Evolutionary conservation across 129 eudicot species (phyloP), one percentile per base, ranked within the genome.

Genomic region (carrot (Daucus carota)): DNA sequence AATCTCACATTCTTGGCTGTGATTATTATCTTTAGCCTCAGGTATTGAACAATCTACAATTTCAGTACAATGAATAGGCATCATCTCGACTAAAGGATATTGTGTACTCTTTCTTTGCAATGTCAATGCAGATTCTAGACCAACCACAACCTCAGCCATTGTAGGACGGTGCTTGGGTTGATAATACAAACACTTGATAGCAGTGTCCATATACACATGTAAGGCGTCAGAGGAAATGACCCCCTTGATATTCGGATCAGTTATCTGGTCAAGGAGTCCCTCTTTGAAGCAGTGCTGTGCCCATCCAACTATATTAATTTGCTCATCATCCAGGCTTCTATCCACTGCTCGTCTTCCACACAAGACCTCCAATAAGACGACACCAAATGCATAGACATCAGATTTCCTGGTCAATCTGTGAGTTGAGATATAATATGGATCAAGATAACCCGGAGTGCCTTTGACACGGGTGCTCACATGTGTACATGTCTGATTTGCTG

Each of bases 271-370:
- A 1, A 54, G 28, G 63, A 54, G 14, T 54, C 63, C 63, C 12
- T 54, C 31, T n/a, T 54, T n/a, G 31, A 54, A 54, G 63, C 63
- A 54, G 31, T 54, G 29, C 2, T 54, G 63, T 54, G 63, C 63
- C 63, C 63, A 54, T 54, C 63, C 5, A 22, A 2, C 63, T 54
- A 54, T 20, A n/a, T 54, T 54, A 7, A 26, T 54, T 54, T 54
- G 13, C 63, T 54, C 29, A 7, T 54, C 31, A 54, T 54, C 31
- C 63, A 54, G 63, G 6, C 31, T 54, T 3, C 0, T n/a, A 54
- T 54, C 63, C 31, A 54, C 63, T 54, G 63, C 29, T n/a, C 29
- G 29, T 54, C 63, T 54, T 54, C 63, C 63, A 54, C 63, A 54
- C 29, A 54, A 54, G 63, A 54, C 63, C 63, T 54, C 63, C 8